phyloP scores from a whole-genome alignment of 306 rosid species.

The Rosa chinensis region DNA sequence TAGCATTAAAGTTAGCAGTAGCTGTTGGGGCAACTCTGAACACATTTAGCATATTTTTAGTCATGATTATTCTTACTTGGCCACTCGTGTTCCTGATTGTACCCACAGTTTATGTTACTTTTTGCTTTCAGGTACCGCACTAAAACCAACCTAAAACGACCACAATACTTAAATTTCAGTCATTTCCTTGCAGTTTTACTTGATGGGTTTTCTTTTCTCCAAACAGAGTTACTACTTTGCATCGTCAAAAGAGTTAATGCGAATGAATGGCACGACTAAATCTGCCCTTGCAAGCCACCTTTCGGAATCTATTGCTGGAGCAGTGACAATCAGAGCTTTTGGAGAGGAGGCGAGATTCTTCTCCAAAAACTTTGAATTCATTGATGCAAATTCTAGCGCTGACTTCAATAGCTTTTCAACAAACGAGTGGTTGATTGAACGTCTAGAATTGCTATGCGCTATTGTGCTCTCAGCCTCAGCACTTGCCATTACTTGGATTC shows the following conservation, averaged over 20 bases:
- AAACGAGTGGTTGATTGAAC: conserved; percentile 32
- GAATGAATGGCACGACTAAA: conserved; percentile 36
- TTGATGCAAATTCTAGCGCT: conserved; percentile 28
- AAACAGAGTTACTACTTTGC: conserved; percentile 25
- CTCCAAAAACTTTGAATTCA: conserved; percentile 20
- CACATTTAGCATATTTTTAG: conserved; percentile 30
- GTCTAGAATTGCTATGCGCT: conserved; percentile 30
- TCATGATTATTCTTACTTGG: conserved; percentile 51
- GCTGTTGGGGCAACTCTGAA: conserved; percentile 23
- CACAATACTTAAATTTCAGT: background rate
- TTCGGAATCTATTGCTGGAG: conserved; percentile 29
- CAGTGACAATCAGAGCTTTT: conserved; percentile 34
- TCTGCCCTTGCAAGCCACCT: conserved; percentile 37
- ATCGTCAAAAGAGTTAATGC: conserved; percentile 36
- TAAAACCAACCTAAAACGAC: background rate
- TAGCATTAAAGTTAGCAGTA: conserved; percentile 17
- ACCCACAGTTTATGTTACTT: conserved; percentile 40
- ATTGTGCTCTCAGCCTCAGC: conserved; percentile 30
- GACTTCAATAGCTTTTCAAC: conserved; percentile 34
- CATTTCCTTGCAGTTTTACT: background rate
- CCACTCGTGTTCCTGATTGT: conserved; percentile 46
- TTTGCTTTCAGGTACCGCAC: conserved; percentile 45
- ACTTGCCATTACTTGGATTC: conserved; percentile 22
- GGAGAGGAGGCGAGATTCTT: conserved; percentile 26
- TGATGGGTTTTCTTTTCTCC: background rate